These are phyloP conservation scores for Tephrocybe rancida DNA, from an alignment of 768 basidiomycete species.

Conservation along the genomic window DNA sequence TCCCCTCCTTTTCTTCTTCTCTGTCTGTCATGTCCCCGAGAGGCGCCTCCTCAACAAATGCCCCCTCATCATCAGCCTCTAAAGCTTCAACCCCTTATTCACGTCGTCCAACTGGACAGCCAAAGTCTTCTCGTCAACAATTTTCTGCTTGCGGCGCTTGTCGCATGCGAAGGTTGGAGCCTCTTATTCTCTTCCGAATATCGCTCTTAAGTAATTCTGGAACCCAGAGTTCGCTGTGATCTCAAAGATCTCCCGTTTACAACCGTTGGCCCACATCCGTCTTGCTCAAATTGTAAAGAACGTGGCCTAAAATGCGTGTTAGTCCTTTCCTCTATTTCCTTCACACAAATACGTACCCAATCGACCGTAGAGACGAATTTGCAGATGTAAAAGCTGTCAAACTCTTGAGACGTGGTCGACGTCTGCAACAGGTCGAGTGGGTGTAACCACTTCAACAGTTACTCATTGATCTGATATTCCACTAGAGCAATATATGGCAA, in stretches of 20 bases:
- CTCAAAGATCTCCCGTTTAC: conserved; percentile 77
- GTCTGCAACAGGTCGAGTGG: conserved; percentile 84
- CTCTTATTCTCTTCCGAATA: conserved; percentile 10
- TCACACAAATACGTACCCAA: conserved; percentile 6
- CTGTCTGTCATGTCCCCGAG: conserved; percentile 59
- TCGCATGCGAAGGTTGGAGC: conserved; percentile 74
- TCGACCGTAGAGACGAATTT: conserved; percentile 77
- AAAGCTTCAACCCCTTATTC: conserved; percentile 42
- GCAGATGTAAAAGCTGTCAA: conserved; percentile 91
- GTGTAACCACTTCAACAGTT: conserved; percentile 28
- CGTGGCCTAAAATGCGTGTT: conserved; percentile 93
- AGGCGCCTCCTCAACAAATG: conserved; percentile 37
- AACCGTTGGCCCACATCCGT: conserved; percentile 44
- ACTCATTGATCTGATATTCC: conserved; percentile 7
- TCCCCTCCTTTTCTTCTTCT: conserved; percentile 22
- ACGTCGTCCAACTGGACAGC: conserved; percentile 58
- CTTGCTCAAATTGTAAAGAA: conserved; percentile 90
- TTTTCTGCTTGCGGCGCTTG: conserved; percentile 96
- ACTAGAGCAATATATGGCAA: conserved; percentile 80
- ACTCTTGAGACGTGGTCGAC: conserved; percentile 74
- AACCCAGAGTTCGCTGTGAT: conserved; percentile 84
- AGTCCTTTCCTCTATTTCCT: conserved; percentile 32
- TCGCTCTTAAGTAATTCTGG: conserved; percentile 4
- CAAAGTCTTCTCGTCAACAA: conserved; percentile 80
- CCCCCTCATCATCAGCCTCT: conserved; percentile 36